Percentiles rank a stretch among this genome's conserved stretches.
phyloP scores from a whole-genome alignment of 2,329 filamentous ascomycete genomes.

The Trichoderma atroviride region DNA sequence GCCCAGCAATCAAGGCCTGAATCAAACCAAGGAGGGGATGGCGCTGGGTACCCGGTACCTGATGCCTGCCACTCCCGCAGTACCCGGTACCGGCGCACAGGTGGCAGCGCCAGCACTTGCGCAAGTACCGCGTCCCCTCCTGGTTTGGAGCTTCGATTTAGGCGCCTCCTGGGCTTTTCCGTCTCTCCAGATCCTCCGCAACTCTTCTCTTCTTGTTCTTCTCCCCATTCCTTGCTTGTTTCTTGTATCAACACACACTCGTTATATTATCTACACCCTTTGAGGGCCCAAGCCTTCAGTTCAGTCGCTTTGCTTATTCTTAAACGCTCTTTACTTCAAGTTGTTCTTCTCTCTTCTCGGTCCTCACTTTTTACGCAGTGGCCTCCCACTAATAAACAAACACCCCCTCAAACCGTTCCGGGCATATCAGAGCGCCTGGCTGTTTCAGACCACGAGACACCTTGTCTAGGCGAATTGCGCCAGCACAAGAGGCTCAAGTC shows the following conservation, averaged over 20 bases:
- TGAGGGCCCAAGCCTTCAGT: constrained; percentile 7
- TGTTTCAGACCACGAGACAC: constrained; percentile 20
- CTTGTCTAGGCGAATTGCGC: background rate
- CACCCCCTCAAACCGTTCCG: constrained; percentile 1
- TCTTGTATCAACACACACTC: constrained; percentile 14
- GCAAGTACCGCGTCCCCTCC: constrained; percentile 13
- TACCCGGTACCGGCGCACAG: constrained; percentile 4
- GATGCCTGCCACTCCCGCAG: background rate
- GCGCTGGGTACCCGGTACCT: background rate
- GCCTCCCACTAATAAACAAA: background rate
- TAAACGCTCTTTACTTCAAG: background rate
- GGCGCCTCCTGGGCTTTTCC: constrained; percentile 20
- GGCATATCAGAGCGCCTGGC: background rate
- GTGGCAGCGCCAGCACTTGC: background rate
- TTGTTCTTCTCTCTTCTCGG: background rate
- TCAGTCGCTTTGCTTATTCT: constrained; percentile 20
- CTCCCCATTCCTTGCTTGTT: constrained; percentile 4
- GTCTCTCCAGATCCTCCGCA: constrained; percentile 12
- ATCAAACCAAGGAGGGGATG: background rate
- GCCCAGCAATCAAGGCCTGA: background rate
- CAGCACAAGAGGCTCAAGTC: background rate
- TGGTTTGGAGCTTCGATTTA: constrained; percentile 22
- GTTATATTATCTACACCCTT: constrained; percentile 10
- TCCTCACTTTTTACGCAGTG: background rate
- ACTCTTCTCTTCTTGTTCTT: constrained; percentile 9